Evolutionary conservation across 352 stramenopile genomes (phyloP).

Genomic region (Aphanomyces cochlioides): DNA sequence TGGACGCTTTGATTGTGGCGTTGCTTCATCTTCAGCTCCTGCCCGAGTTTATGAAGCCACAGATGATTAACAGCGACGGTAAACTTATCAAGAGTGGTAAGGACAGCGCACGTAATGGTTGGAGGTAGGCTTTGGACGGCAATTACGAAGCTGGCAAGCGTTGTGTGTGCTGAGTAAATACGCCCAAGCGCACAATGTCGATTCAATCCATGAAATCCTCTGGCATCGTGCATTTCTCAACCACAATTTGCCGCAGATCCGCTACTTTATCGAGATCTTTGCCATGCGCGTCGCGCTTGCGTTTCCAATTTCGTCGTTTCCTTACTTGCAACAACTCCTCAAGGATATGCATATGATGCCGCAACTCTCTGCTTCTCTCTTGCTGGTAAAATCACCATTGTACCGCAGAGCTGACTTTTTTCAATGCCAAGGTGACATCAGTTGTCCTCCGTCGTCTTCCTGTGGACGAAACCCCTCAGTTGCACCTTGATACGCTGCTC

Average conservation of each 20-base stretch:
- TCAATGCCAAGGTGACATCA: not conserved
- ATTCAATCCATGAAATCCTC: conserved; percentile 39
- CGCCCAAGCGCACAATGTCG: conserved; percentile 36
- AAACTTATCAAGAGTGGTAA: too few species aligned
- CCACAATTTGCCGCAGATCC: conserved; percentile 60
- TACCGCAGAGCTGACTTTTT: too few species aligned
- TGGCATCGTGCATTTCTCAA: conserved; percentile 47
- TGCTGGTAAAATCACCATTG: conserved; percentile 40
- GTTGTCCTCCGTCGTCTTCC: conserved; percentile 7
- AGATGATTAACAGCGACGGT: conserved; percentile 81
- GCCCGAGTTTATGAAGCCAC: conserved; percentile 65
- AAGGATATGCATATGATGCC: conserved; percentile 65
- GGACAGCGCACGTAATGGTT: too few species aligned
- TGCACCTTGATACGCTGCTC: conserved; percentile 23
- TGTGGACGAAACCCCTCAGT: conserved; percentile 8
- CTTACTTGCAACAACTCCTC: conserved; percentile 46
- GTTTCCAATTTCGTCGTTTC: conserved; percentile 40
- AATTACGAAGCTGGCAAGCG: conserved; percentile 74
- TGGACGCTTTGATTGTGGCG: conserved; percentile 39
- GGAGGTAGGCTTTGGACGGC: conserved; percentile 49
- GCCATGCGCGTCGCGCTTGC: conserved; percentile 58
- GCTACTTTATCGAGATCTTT: conserved; percentile 83
- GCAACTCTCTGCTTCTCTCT: conserved; percentile 58
- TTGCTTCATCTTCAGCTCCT: conserved; percentile 54
- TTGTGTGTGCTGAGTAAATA: conserved; percentile 66